Percentiles rank a stretch among this genome's conserved stretches.
Evolutionary conservation across 352 stramenopile species (phyloP).

Genomic region (Pythium rhizo-oryzae): DNA sequence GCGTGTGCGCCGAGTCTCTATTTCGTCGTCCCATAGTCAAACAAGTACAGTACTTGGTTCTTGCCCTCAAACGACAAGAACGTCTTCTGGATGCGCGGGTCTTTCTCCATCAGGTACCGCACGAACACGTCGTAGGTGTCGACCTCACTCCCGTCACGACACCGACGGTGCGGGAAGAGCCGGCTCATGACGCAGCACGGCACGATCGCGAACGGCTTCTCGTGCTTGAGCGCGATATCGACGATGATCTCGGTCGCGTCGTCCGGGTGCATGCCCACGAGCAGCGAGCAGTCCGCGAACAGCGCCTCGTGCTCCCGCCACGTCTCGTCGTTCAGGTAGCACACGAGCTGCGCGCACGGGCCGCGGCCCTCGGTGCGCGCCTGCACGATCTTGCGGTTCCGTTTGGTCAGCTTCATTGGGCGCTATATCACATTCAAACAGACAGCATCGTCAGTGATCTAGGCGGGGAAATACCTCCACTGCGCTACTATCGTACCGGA

Average conservation of each 20-base stretch:
- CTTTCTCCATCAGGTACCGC: conserved; percentile 80
- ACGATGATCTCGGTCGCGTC: conserved; percentile 96
- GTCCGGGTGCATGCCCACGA: conserved; percentile 96
- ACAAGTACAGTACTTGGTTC: conserved; percentile 86
- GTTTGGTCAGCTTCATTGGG: conserved; percentile 79
- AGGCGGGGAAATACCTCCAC: neutral
- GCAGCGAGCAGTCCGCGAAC: conserved; percentile 80
- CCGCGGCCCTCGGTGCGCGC: conserved; percentile 32
- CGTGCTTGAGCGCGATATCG: conserved; percentile 83
- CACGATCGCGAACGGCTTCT: conserved; percentile 95
- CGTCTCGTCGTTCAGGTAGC: conserved; percentile 60
- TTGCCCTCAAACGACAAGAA: conserved; percentile 83
- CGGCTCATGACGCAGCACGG: conserved; percentile 97
- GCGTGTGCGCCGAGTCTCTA: conserved; percentile 1
- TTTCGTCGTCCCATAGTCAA: conserved; percentile 46
- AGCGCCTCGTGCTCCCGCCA: conserved; percentile 52
- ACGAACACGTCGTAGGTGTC: conserved; percentile 85
- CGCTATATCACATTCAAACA: conserved; percentile 34
- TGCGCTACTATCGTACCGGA: conserved; percentile 53
- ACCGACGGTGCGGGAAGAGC: conserved; percentile 84
- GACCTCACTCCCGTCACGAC: conserved; percentile 60
- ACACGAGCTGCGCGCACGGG: conserved; percentile 58
- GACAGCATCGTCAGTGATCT: neutral
- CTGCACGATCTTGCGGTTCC: conserved; percentile 66
- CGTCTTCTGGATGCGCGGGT: conserved; percentile 55